phyloP scores from a whole-genome alignment of 176 grass and related monocot species.

The Carex kokanica region DNA sequence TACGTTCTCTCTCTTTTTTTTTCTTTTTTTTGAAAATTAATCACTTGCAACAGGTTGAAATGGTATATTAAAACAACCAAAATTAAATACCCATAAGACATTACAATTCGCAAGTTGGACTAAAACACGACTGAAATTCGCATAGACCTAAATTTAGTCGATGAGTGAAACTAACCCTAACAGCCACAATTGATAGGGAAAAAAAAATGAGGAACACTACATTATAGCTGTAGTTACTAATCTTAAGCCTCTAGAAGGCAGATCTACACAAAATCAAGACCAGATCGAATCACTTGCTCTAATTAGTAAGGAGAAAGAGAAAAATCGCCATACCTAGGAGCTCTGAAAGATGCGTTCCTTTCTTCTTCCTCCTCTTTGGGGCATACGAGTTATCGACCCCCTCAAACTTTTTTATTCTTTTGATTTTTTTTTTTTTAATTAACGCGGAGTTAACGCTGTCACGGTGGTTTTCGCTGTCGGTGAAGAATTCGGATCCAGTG shows the following conservation, averaged over 20 bases:
- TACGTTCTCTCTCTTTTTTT: background rate
- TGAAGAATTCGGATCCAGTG: too few relatives aligned
- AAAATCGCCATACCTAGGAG: conserved; percentile 15
- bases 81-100: background rate
- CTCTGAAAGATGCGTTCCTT: background rate
- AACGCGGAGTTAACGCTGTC: conserved; percentile 18
- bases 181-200: background rate
- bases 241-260: background rate
- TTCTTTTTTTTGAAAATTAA: background rate
- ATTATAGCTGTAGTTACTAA: background rate
- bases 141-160: background rate
- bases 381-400: background rate
- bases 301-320: background rate
- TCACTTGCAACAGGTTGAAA: background rate
- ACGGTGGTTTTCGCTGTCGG: too few relatives aligned
- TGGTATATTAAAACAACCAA: conserved; percentile 4
- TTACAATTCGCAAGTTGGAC: background rate
- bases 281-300: background rate
- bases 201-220: background rate
- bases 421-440: conserved; percentile 9
- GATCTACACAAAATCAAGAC: conserved; percentile 24
- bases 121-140: background rate
- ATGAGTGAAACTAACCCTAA: background rate
- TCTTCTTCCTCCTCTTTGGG: background rate
- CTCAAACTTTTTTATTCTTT: background rate